Base-by-base conservation (phyloP, 1,139 yeast genomes). In the Yamadazyma atmosphaerica region DNA sequence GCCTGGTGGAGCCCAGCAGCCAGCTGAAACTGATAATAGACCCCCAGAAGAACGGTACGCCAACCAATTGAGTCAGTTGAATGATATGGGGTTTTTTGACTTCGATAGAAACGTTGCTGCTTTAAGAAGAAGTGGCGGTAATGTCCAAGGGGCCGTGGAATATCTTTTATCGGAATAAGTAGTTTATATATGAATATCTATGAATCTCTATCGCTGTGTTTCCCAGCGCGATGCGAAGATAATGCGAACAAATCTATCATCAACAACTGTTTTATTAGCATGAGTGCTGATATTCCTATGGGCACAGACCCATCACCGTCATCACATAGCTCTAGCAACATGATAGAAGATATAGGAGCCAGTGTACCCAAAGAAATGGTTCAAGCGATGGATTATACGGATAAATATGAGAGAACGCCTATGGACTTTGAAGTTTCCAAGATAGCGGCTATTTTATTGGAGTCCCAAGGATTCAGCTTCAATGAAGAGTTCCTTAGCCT, bases 31-130 rank as follows among this genome's bases (percentile, higher is more conserved):
- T 11, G 98, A 90, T 54, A 84, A 63, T 45, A 77, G 97, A 56
- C 98, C 98, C 2, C 98, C 98, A 9, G 98, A 92, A 69, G 98
- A 88, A 61, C 77, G 95, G 45, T 92, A 84, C 62, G 96, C 86
- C 59, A 60, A 72, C n/a, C 98, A 92, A 60, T 72, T 92, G 54
- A 79, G 95, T 56, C 98, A 90, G 61, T 76, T 92, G 59, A 92
- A 92, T 60, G 98, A 92, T 58, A 87, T 92, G 84, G 98, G 98
- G 2, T 92, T 92, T 66, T 82, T 79, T 50, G 98, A 92, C 52
- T 92, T 90, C 56, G 98, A 92, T 50, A 76, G 87, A 51, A 92
- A 92, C 56, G 89, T 92, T 14, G 83, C 83, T 18, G 98, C 98
- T 1, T 74, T 92, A 54, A 81, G 97, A 68, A 81, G 98, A 65